These are phyloP conservation scores for Plasmodium malariae DNA, from an alignment of 169 alveolate genomes.

Conservation along the genomic window DNA sequence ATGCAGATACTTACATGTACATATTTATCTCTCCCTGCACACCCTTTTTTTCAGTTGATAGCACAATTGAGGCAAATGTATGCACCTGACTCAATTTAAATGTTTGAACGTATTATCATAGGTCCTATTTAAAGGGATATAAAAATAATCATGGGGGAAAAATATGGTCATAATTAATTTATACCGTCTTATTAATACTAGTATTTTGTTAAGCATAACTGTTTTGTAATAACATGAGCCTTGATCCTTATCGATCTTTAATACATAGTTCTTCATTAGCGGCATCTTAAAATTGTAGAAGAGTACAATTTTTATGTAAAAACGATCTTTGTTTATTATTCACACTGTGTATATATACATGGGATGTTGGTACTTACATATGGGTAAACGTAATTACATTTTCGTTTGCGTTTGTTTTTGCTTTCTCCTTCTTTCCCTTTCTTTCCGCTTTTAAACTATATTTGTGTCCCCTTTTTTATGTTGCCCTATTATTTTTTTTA, in stretches of 20 bases:
- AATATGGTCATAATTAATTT: not conserved
- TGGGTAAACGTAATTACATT: too few relatives aligned
- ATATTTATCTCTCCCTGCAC: not conserved
- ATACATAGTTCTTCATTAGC: not conserved
- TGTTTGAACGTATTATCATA: not conserved
- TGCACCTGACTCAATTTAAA: conserved; percentile 69
- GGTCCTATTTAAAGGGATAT: not conserved
- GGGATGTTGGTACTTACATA: not conserved
- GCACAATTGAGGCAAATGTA: conserved; percentile 66
- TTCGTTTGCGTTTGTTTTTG: too few relatives aligned
- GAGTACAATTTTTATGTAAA: not conserved
- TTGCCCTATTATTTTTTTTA: too few relatives aligned
- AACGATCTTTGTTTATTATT: not conserved
- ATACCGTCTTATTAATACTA: not conserved
- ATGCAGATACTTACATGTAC: not conserved
- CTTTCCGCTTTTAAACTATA: too few relatives aligned
- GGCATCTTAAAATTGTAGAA: not conserved
- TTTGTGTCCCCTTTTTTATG: too few relatives aligned
- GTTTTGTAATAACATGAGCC: not conserved
- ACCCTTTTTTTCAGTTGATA: conserved; percentile 51
- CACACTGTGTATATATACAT: not conserved
- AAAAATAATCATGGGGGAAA: not conserved
- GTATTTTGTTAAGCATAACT: not conserved
- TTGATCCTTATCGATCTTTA: not conserved
- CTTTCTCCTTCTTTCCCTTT: too few relatives aligned